A percentile compares a stretch with the other conserved stretches of the same genome.
These are phyloP conservation scores for Rhodotorula kratochvilovae DNA, from an alignment of 768 basidiomycete genomes.

Conservation along the genomic window DNA sequence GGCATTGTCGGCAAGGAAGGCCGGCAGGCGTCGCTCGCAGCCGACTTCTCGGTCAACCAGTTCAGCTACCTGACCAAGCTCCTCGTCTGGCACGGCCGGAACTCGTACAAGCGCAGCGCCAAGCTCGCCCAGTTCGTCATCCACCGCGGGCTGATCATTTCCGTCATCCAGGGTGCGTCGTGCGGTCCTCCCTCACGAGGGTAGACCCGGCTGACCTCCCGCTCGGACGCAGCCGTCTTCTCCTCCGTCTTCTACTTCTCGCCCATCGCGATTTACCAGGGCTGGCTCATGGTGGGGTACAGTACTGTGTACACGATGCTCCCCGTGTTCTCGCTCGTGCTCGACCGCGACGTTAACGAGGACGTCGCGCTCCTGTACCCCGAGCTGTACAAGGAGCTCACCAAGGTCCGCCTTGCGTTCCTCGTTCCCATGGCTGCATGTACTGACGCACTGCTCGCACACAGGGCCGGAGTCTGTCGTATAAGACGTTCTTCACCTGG, in stretches of 20 bases:
- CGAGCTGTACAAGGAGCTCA: slow-evolving; percentile 94
- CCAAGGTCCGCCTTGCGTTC: slow-evolving; percentile 60
- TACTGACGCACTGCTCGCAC: too few relatives aligned
- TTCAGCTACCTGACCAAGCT: slow-evolving; percentile 94
- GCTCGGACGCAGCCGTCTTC: slow-evolving; percentile 19
- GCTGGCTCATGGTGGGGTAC: slow-evolving; percentile 87
- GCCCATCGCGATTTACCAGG: slow-evolving; percentile 95
- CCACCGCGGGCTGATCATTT: slow-evolving; percentile 76
- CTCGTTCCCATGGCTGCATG: too few relatives aligned
- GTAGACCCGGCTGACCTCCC: not conserved
- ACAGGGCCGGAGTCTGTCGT: slow-evolving; percentile 86
- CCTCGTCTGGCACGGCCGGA: slow-evolving; percentile 96
- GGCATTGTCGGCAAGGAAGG: slow-evolving; percentile 99
- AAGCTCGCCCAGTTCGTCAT: slow-evolving; percentile 98
- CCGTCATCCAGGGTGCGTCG: slow-evolving; percentile 95
- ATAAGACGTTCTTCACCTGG: slow-evolving; percentile 99
- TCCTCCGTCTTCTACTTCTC: slow-evolving; percentile 54
- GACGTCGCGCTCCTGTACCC: slow-evolving; percentile 92
- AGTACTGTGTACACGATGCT: slow-evolving; percentile 73
- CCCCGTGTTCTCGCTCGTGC: slow-evolving; percentile 92
- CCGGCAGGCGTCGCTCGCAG: slow-evolving; percentile 96
- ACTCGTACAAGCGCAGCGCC: slow-evolving; percentile 95
- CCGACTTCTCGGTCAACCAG: slow-evolving; percentile 96
- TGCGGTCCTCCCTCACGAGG: slow-evolving; percentile 49
- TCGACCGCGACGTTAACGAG: slow-evolving; percentile 92